Conservation (phyloP, 208 protist genomes). For the Crithidia sp. region DNA sequence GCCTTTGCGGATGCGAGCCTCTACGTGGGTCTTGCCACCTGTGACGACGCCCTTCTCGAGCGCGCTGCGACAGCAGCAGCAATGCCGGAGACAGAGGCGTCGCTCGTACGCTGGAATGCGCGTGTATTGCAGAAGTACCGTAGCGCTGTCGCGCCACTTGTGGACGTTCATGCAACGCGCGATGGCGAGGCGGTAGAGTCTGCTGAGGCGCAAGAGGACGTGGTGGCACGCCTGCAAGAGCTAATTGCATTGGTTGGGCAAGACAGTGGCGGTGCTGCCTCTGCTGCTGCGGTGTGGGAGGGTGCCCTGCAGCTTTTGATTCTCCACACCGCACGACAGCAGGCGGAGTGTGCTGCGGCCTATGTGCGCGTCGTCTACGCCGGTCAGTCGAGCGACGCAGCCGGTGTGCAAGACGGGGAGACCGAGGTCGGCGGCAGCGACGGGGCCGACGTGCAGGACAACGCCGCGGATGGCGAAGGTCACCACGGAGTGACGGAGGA, state of each 20-base stretch:
- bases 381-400: background rate
- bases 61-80: constrained; percentile 2
- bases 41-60: constrained; percentile 22
- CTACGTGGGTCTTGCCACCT: constrained; percentile 22
- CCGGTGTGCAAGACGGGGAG: background rate
- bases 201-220: background rate
- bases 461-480: background rate
- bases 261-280: background rate
- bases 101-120: constrained; percentile 3
- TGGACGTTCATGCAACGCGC: background rate
- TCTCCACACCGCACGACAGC: constrained; percentile 6
- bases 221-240: background rate
- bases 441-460: background rate
- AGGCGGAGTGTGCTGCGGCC: constrained; percentile 10
- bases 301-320: constrained; percentile 17
- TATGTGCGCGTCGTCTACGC: constrained; percentile 17
- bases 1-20: constrained; percentile 24
- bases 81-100: background rate
- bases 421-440: background rate
- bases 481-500: constrained; percentile 2
- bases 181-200: background rate
- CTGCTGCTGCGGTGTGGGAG: background rate
- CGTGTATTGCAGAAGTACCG: constrained; percentile 12
- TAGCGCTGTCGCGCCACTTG: background rate
- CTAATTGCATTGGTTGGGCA: background rate